Evolutionary conservation across 768 basidiomycete species (phyloP), one percentile per base, ranked within the genome.

Genomic region (Mycena sanguinolenta): DNA sequence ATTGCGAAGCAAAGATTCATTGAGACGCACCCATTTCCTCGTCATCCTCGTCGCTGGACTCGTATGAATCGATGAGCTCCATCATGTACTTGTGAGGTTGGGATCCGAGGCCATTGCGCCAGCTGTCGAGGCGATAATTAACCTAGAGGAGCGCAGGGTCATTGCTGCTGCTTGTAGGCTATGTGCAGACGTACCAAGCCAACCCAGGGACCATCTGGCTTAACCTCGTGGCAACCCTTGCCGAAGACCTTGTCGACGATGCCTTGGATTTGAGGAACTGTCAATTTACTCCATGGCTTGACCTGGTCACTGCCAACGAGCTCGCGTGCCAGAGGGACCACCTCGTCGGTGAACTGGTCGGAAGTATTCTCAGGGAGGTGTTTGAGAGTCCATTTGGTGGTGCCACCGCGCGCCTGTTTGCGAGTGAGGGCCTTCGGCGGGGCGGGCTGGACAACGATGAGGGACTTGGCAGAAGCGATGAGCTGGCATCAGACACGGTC

Each of bases 241-340:
- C 30, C 38, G 14, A 27, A 55, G 7, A 42, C 63, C 2, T 32
- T 16, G 61, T 62, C 34, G 32, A 62, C 32, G 34, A 62, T 25
- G 17, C 6, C 25, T 53, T 64, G 52, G 34, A 54, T n/a, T 39
- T 39, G 39, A 9, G 23, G 34, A 16, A 63, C 38, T 14, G 62
- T 53, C 50, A 63, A 21, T n/a, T 9, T 12, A 5, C 14, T 34
- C 62, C 62, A 63, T 3, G 62, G 62, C 23, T 27, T 25, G 49
- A 25, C 49, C n/a, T n/a, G 9, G 7, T 27, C 6, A 2, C 50
- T 39, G 10, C 52, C 52, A 52, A 63, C 50, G 16, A 25, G 50
- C 52, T 63, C 36, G 34, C 62, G 62, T n/a, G 38, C 38, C n/a
- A 63, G 30, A 19, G 62, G 62, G 23, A 53, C 34, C 34, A 63